Conservation (phyloP, 305 asterid species). For the Solanum hybrid region DNA sequence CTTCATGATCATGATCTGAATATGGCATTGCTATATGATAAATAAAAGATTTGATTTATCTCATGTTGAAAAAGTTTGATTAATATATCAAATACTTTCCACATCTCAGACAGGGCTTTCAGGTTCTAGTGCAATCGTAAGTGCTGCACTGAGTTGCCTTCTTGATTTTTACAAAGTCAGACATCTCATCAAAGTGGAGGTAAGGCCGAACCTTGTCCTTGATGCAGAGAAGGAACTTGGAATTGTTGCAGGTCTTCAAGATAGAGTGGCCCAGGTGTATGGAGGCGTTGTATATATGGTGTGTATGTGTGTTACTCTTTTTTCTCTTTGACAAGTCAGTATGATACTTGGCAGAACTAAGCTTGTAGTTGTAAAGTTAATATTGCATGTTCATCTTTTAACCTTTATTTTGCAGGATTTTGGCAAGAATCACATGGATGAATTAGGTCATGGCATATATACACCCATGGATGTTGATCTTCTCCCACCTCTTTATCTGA, state of each 20-base stretch:
- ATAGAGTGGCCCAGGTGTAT: slow-evolving; percentile 93
- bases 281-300: slow-evolving; percentile 96
- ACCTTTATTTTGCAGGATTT: slow-evolving; percentile 44
- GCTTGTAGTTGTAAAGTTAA: neutral
- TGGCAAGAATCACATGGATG: slow-evolving; percentile 69
- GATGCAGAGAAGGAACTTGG: slow-evolving; percentile 92
- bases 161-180: slow-evolving; percentile 85
- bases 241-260: slow-evolving; percentile 95
- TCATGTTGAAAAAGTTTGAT: neutral
- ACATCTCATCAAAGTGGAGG: slow-evolving; percentile 65
- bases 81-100: neutral
- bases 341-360: neutral
- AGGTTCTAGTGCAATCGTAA: slow-evolving; percentile 93
- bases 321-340: neutral
- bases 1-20: neutral
- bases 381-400: neutral
- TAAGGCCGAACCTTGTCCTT: slow-evolving; percentile 82
- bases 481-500: slow-evolving; percentile 77
- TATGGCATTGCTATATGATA: neutral
- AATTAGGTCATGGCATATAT: slow-evolving; percentile 64
- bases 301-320: neutral
- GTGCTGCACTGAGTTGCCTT: slow-evolving; percentile 94
- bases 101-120: slow-evolving; percentile 83
- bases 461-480: slow-evolving; percentile 54
- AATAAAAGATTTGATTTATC: neutral